Conservation (phyloP, 202 grass and related monocot genomes). For the Digitaria exilis region DNA sequence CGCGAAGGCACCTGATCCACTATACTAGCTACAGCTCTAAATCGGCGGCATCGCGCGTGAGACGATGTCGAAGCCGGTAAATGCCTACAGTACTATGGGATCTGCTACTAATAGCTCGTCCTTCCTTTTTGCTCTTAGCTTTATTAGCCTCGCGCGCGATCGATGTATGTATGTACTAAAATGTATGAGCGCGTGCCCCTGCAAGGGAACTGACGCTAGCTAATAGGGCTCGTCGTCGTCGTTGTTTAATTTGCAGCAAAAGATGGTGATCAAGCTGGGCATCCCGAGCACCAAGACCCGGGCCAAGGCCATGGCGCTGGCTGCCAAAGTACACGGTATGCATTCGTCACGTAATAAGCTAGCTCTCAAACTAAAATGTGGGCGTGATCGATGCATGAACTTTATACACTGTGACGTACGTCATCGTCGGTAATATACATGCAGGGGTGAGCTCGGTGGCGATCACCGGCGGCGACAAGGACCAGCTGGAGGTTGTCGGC, state of each 20-base stretch:
- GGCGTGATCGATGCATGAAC: not conserved
- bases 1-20: too few relatives aligned
- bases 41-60: not conserved
- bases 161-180: too few relatives aligned
- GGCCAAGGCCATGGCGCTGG: slow-evolving; percentile 17
- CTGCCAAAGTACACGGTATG: not conserved
- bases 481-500: slow-evolving; percentile 27
- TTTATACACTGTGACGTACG: too few relatives aligned
- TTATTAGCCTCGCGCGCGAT: too few relatives aligned
- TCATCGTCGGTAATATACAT: too few relatives aligned
- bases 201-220: not conserved
- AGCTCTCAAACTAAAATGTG: not conserved
- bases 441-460: slow-evolving; percentile 15
- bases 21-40: too few relatives aligned
- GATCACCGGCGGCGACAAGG: slow-evolving; percentile 3
- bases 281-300: not conserved
- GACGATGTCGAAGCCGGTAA: not conserved
- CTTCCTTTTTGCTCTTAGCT: too few relatives aligned
- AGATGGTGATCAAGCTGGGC: slow-evolving; percentile 34
- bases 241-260: slow-evolving; percentile 37
- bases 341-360: not conserved
- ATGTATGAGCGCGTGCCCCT: not conserved
- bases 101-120: too few relatives aligned
- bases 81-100: too few relatives aligned
- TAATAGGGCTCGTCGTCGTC: not conserved